These are phyloP conservation scores for Rhodotorula toruloides DNA, from an alignment of 768 basidiomycete species.

Conservation along the genomic window DNA sequence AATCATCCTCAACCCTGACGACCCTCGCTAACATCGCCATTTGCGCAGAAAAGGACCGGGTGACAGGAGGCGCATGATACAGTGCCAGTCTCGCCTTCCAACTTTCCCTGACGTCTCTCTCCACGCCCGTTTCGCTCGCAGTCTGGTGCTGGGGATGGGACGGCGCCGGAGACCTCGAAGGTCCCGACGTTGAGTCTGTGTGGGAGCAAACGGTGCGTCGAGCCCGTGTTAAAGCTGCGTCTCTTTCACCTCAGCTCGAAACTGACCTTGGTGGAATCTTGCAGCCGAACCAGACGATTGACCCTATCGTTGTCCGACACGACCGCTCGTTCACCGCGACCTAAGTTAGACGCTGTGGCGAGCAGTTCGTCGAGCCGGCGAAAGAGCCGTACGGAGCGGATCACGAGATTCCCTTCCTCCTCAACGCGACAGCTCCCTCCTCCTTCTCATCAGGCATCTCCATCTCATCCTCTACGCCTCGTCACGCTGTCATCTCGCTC, in stretches of 20 bases:
- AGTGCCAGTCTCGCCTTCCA: not conserved
- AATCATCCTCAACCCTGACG: no score
- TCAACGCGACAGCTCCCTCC: no score
- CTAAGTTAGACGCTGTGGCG: not conserved
- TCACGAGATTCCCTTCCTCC: not conserved
- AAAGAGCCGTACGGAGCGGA: not conserved
- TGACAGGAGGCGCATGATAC: no score
- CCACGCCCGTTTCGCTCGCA: conserved; percentile 48
- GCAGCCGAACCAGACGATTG: conserved; percentile 38
- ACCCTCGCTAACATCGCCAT: no score
- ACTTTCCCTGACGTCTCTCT: not conserved
- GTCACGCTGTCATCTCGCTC: not conserved
- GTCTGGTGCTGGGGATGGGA: conserved; percentile 99
- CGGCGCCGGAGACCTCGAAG: conserved; percentile 93
- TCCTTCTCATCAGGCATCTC: no score
- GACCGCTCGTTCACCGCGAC: conserved; percentile 36
- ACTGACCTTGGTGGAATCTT: not conserved
- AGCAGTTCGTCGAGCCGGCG: not conserved
- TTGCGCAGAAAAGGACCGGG: no score
- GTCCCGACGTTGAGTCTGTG: conserved; percentile 94
- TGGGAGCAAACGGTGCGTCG: conserved; percentile 60
- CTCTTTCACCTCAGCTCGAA: not conserved
- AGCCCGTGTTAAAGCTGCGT: not conserved
- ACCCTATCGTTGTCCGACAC: conserved; percentile 40
- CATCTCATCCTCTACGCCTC: not conserved